Base-by-base conservation (phyloP, 2,329 filamentous ascomycete genomes). In the Pseudogymnoascus sp. region DNA sequence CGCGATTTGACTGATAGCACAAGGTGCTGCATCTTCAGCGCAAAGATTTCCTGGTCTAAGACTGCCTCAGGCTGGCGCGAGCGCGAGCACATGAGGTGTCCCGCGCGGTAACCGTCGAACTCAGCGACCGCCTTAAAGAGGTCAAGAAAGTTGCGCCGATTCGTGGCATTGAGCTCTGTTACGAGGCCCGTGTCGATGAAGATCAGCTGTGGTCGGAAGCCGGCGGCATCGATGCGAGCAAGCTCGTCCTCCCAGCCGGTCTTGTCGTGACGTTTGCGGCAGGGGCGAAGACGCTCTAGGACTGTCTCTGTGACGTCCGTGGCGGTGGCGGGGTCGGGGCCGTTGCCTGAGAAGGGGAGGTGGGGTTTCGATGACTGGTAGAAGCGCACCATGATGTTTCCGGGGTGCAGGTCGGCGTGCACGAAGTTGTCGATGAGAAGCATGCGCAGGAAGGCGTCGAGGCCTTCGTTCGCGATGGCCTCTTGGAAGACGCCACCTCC, bases 301-400 rank as follows among this genome's bases (percentile, higher is more conserved):
- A 97, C 91, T 69, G 93, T 83, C 73, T 97, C 93, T 0, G 93
- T 97, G 8, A 95, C 90, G 73, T 96, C 91, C 8, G 83, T 80
- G 39, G 82, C 75, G 7, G 82, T 79, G 40, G 82, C 75, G 39
- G 78, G 75, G 26, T 75, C 69, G 54, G 75, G 57, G 61, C 70
- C 57, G 59, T 64, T 70, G 71, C 63, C 72, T 54, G 23, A 73
- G 69, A 87, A 77, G 21, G 80, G 79, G 0, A 96, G 78, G 60
- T 88, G 84, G 0, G 93, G 83, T 66, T 87, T 83, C 12, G 86
- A 85, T 0, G 93, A 86, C 71, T 93, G 87, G 76, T 97, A 97
- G 78, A 99, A 99, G 67, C 96, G 91, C 57, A 99, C 93, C 93
- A 99, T 97, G 77, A 99, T 97, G 74, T 99, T 99, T 26, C 95